Evolutionary conservation across 306 rosid genomes (phyloP).

Genomic region (Pterocarpus santalinus): DNA sequence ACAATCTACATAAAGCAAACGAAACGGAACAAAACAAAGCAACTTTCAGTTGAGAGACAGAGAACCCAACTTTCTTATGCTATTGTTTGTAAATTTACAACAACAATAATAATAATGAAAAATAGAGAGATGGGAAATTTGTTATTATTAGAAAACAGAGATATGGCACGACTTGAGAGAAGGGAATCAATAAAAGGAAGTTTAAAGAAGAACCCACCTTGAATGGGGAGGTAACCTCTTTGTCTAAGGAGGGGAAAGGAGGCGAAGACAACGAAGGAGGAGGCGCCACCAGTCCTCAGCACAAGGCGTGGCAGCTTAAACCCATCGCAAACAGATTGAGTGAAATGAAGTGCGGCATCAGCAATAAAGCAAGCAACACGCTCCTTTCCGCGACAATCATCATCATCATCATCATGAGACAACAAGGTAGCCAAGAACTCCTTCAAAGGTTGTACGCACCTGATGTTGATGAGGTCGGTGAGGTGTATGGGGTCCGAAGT

Average conservation of each 20-base stretch:
- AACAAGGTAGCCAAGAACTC: conserved; percentile 29
- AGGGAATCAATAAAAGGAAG: not conserved
- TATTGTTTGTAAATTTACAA: too few relatives aligned
- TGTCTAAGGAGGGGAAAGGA: conserved; percentile 39
- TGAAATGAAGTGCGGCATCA: conserved; percentile 47
- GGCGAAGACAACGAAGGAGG: conserved; percentile 42
- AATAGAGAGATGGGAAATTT: too few relatives aligned
- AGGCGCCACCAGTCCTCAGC: conserved; percentile 46
- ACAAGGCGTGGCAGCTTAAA: conserved; percentile 38
- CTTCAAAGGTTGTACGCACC: conserved; percentile 41
- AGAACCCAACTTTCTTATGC: not conserved
- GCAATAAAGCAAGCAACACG: conserved; percentile 43
- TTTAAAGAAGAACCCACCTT: conserved; percentile 38
- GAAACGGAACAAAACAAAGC: not conserved
- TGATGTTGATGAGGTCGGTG: conserved; percentile 40
- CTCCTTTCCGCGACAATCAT: not conserved
- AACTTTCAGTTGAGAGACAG: not conserved
- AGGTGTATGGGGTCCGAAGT: conserved; percentile 26
- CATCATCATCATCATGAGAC: not conserved
- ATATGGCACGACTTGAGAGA: not conserved
- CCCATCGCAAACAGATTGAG: conserved; percentile 39
- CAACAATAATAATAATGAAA: too few relatives aligned
- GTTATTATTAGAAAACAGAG: not conserved
- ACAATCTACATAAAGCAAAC: not conserved
- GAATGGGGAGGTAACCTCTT: conserved; percentile 56